These are phyloP conservation scores for Yarrowia divulgata DNA, from an alignment of 805 yeast genomes.

Conservation along the genomic window DNA sequence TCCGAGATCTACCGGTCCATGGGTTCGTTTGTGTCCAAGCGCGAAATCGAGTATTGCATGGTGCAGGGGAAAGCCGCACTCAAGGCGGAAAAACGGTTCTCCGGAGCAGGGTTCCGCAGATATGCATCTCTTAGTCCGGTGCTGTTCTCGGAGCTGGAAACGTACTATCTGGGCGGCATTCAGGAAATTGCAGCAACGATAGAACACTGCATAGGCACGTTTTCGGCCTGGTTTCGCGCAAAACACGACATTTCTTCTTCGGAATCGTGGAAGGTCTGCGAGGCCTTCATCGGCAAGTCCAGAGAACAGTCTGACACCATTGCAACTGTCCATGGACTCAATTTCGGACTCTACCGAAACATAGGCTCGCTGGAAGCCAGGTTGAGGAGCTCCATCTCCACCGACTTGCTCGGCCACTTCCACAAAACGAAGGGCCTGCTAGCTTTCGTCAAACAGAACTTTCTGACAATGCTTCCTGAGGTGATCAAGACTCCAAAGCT, in stretches of 20 bases:
- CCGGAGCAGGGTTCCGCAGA: conserved; percentile 48
- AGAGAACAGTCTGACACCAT: conserved; percentile 1
- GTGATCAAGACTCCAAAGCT: not conserved
- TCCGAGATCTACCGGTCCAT: conserved; percentile 51
- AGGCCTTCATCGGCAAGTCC: conserved; percentile 6
- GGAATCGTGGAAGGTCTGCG: conserved; percentile 42
- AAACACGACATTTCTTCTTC: conserved; percentile 51
- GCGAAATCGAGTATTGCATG: conserved; percentile 54
- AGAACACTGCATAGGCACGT: conserved; percentile 51
- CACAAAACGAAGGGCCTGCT: conserved; percentile 2
- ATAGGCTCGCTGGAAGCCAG: conserved; percentile 15
- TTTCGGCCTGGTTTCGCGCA: conserved; percentile 57
- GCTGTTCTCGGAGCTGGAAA: conserved; percentile 54
- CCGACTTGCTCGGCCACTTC: not conserved
- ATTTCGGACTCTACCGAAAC: conserved; percentile 14
- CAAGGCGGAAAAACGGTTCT: conserved; percentile 55
- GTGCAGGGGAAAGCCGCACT: conserved; percentile 62
- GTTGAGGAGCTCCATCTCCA: conserved; percentile 3
- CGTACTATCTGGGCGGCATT: conserved; percentile 62
- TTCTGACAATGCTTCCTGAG: conserved; percentile 24
- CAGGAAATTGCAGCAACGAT: conserved; percentile 56
- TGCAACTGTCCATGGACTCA: conserved; percentile 4
- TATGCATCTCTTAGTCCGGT: conserved; percentile 56
- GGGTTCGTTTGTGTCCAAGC: conserved; percentile 49
- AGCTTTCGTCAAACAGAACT: conserved; percentile 1